Base-by-base conservation (phyloP, 257 asterid species). In the Solanum rostratum region DNA sequence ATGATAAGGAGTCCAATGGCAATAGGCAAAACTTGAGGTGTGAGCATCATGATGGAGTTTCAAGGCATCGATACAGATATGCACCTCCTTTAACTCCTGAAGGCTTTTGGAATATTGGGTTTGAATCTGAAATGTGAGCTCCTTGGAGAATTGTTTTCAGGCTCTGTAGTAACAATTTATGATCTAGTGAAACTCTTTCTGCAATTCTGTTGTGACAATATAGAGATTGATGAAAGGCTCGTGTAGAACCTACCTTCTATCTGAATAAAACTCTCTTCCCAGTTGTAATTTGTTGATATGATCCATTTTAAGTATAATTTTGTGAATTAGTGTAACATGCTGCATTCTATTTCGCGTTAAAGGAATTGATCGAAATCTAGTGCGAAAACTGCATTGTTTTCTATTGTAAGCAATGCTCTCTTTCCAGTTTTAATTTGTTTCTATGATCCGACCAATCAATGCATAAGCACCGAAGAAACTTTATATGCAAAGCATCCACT, bases 41-140 rank as follows among this genome's bases (percentile, higher is more conserved):
- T 79, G 99, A 97, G 91, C 99, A 94, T 90, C 97, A 95, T 30
- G 96, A 94, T 39, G 98, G 97, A 85, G 99, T 95, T 79, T 97
- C 99, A 29, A 90, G 98, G 90, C 99, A 97, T 90, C 95, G 99
- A 55, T 97, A 93, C 69, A 91, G 91, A 92, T 95, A 93, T 74
- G 98, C 93, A 74, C 99, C 98, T 87, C 99, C 99, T 84, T 90
- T 66, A 41, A 95, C 99, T 86, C 99, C 98, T 45, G 98, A 95
- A 87, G 99, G 99, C 79, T 97, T 97, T 87, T 97, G 98, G 98
- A 94, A 97, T 88, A 93, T 95, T 83, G 98, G 98, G 52, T 95
- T 97, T 88, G 97, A 95, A 84, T 91, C 98, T 84, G 98, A 95
- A 88, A 95, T 85, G 92, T 96, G 90, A 89, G 70, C 63, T 88